phyloP scores from a whole-genome alignment of 2,329 filamentous ascomycete genomes.

The Clarireedia hainanense region DNA sequence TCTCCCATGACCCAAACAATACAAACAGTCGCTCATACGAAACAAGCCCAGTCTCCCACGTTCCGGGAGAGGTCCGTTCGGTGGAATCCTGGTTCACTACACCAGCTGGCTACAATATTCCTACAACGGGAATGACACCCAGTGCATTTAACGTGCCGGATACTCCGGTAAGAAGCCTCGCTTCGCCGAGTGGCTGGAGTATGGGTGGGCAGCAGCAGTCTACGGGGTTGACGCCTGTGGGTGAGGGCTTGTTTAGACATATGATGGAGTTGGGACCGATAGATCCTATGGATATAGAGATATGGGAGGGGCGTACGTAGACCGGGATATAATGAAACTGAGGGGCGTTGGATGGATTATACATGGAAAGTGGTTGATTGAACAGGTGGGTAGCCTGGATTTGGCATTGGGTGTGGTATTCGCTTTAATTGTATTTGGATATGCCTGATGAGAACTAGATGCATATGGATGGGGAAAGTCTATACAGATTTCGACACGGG shows the following conservation, averaged over 20 bases:
- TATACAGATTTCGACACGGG: no score
- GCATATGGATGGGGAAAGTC: no score
- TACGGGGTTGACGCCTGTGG: conserved; percentile 45
- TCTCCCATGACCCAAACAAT: conserved; percentile 22
- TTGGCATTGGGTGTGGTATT: no score
- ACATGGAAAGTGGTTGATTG: background rate
- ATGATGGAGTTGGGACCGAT: conserved; percentile 51
- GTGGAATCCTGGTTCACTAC: conserved; percentile 25
- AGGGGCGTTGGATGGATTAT: background rate
- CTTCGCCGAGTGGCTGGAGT: conserved; percentile 33
- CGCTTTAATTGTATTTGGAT: no score
- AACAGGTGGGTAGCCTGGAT: background rate
- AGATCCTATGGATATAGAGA: conserved; percentile 36
- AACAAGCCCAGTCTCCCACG: conserved; percentile 39
- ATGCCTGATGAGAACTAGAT: no score
- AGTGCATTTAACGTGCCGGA: conserved; percentile 35
- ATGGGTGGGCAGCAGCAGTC: conserved; percentile 32
- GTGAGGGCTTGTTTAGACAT: conserved; percentile 48
- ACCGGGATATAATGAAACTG: background rate
- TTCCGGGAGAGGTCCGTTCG: conserved; percentile 12
- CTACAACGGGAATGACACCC: conserved; percentile 18
- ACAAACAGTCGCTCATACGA: conserved; percentile 42
- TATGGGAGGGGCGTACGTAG: conserved; percentile 20
- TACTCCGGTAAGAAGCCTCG: conserved; percentile 34
- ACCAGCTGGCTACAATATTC: conserved; percentile 17